These are phyloP conservation scores for Chlorella sp. DNA, from an alignment of 139 green algal species.

Conservation along the genomic window DNA sequence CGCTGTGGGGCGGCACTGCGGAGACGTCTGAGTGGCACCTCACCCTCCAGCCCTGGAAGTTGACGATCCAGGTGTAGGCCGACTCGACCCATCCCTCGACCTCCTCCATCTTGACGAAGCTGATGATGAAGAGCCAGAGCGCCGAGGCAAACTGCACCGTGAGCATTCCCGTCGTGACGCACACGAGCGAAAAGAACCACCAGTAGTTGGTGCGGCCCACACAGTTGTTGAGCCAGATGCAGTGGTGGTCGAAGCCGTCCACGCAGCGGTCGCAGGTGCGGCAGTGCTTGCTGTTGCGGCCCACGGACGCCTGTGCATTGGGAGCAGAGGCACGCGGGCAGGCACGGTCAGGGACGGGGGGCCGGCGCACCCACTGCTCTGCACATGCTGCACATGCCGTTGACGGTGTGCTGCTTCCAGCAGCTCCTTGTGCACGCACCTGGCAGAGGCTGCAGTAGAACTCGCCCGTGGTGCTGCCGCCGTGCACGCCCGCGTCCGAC, in stretches of 20 bases:
- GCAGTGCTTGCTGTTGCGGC: constrained; percentile 65
- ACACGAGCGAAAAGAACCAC: constrained; percentile 56
- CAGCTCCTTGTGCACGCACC: background rate
- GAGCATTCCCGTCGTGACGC: constrained; percentile 21
- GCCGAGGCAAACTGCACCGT: constrained; percentile 32
- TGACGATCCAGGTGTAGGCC: constrained; percentile 21
- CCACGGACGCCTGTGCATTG: constrained; percentile 44
- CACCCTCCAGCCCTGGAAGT: too few relatives aligned
- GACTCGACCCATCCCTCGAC: constrained; percentile 12
- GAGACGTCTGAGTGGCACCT: too few relatives aligned
- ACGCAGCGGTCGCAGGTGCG: constrained; percentile 64
- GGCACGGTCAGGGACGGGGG: too few relatives aligned
- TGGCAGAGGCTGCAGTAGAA: background rate
- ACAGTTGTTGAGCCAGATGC: constrained; percentile 76
- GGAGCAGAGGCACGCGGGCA: too few relatives aligned
- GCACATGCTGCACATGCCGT: background rate
- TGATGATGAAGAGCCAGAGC: constrained; percentile 36
- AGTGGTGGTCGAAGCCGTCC: constrained; percentile 75
- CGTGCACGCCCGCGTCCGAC: background rate
- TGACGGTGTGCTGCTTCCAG: background rate
- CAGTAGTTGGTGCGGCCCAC: constrained; percentile 64
- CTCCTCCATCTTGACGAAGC: constrained; percentile 16
- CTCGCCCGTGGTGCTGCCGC: background rate
- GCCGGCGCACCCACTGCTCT: too few relatives aligned
- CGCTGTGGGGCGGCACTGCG: too few relatives aligned